Evolutionary conservation across 2,329 filamentous ascomycete genomes (phyloP).

Genomic region (Fusarium mexicanum): DNA sequence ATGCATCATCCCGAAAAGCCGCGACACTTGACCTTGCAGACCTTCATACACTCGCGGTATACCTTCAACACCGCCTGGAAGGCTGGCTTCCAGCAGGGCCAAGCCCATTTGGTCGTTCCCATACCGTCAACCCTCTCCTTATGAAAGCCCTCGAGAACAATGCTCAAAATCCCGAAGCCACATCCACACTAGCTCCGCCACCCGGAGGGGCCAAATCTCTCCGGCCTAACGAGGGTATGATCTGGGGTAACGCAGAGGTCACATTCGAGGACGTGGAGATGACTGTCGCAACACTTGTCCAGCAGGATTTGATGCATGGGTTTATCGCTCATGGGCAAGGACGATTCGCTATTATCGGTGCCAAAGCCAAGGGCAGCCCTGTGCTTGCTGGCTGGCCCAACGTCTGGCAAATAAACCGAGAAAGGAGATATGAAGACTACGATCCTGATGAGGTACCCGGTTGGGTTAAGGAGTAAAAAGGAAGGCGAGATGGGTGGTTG

Average conservation of each 20-base stretch:
- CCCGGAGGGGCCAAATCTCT: constrained; percentile 58
- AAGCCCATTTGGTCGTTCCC: constrained; percentile 47
- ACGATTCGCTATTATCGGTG: constrained; percentile 84
- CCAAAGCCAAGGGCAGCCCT: constrained; percentile 71
- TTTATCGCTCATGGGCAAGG: constrained; percentile 82
- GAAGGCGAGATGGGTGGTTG: neutral
- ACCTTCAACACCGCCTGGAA: constrained; percentile 71
- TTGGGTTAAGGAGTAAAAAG: constrained; percentile 68
- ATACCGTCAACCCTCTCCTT: constrained; percentile 61
- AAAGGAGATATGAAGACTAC: constrained; percentile 65
- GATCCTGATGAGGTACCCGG: constrained; percentile 77
- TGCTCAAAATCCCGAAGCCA: constrained; percentile 45
- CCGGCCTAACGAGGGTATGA: constrained; percentile 66
- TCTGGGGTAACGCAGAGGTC: constrained; percentile 71
- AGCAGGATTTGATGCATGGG: constrained; percentile 83
- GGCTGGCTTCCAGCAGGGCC: constrained; percentile 60
- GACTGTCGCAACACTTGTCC: constrained; percentile 78
- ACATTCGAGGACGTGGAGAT: constrained; percentile 77
- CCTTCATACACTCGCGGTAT: constrained; percentile 70
- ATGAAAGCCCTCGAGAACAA: constrained; percentile 62
- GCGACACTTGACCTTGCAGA: constrained; percentile 79
- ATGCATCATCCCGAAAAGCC: constrained; percentile 66
- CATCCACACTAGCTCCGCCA: constrained; percentile 59
- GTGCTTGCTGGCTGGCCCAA: constrained; percentile 79
- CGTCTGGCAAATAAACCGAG: constrained; percentile 74